A percentile compares a stretch with the other conserved stretches of the same genome.
Evolutionary conservation across 768 basidiomycete genomes (phyloP).

Genomic region (Hericium erinaceus): DNA sequence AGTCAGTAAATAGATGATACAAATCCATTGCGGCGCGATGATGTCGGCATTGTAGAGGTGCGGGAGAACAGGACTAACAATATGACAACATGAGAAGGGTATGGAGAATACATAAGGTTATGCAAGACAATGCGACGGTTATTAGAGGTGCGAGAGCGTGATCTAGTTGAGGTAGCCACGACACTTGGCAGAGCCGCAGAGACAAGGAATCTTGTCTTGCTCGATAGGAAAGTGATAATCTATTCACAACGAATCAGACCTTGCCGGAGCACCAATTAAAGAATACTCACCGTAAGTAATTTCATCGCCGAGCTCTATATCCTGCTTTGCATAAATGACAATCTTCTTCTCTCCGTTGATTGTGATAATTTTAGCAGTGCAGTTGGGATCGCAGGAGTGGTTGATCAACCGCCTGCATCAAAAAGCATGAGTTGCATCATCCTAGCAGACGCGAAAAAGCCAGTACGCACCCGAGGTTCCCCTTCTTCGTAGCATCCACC

Average conservation of each 20-base stretch:
- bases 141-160: background rate
- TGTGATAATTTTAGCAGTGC: constrained; percentile 85
- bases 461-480: constrained; percentile 83
- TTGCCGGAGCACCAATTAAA: background rate
- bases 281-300: constrained; percentile 89
- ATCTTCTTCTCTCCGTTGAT: constrained; percentile 95
- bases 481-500: constrained; percentile 98
- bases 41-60: background rate
- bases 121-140: constrained; percentile 3
- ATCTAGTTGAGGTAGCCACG: constrained; percentile 92
- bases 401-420: constrained; percentile 83
- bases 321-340: constrained; percentile 96
- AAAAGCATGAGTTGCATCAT: background rate
- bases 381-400: constrained; percentile 95
- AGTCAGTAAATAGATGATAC: constrained; percentile 1
- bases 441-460: background rate
- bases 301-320: constrained; percentile 94
- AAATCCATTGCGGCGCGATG: background rate
- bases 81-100: constrained; percentile 11
- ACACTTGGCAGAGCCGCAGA: constrained; percentile 85
- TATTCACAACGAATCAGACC: constrained; percentile 20
- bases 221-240: constrained; percentile 99
- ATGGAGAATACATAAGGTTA: constrained; percentile 18
- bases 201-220: constrained; percentile 92
- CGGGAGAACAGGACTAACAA: background rate